phyloP scores from a whole-genome alignment of 257 asterid species.

The Solanum lycopersicoides region DNA sequence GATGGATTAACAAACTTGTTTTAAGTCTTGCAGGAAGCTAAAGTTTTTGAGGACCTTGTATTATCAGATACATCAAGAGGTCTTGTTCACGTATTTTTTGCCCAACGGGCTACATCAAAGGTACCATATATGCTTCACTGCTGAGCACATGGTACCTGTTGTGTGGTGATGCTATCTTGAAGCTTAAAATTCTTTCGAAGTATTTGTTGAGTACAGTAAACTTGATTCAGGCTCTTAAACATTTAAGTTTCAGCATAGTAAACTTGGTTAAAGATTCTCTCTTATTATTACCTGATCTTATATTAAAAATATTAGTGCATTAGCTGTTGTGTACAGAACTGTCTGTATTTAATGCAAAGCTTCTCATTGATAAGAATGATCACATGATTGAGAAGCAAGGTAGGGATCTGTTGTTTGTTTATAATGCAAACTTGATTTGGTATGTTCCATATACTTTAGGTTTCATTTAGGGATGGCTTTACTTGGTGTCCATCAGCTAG shows the following conservation, averaged over 20 bases:
- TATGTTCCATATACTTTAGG: neutral
- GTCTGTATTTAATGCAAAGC: neutral
- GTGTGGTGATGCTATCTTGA: neutral
- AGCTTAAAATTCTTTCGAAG: neutral
- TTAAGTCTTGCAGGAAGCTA: slow-evolving; percentile 47
- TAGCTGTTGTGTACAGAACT: neutral
- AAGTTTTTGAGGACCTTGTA: slow-evolving; percentile 51
- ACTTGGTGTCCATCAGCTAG: neutral
- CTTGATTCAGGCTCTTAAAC: neutral
- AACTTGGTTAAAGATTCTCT: neutral
- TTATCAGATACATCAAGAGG: slow-evolving; percentile 65
- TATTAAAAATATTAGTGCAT: neutral
- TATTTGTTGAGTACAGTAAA: neutral
- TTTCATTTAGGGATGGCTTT: neutral
- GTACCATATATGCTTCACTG: slow-evolving; percentile 19
- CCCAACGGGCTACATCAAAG: slow-evolving; percentile 84
- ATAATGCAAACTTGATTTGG: neutral
- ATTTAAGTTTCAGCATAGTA: neutral
- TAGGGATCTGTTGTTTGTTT: neutral
- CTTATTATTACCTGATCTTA: neutral
- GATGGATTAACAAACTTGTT: neutral
- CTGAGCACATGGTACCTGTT: neutral
- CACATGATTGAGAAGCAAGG: neutral
- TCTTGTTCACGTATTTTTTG: slow-evolving; percentile 82
- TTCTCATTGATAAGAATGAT: neutral